These are phyloP conservation scores for Nitzschia palea DNA, from an alignment of 108 stramenopile genomes.

Conservation along the genomic window DNA sequence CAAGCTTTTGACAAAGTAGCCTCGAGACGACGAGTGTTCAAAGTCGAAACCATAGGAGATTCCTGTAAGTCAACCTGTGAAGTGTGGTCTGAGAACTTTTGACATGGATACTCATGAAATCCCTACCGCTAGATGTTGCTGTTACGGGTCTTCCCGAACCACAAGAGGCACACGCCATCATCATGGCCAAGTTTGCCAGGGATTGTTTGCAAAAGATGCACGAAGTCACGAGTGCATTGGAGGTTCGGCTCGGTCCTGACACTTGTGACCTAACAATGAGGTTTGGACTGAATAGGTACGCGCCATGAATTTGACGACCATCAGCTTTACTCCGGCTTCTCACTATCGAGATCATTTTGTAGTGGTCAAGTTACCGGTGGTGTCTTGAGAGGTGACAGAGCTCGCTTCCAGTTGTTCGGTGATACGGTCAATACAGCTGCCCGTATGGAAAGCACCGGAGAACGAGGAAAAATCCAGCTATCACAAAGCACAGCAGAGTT, in stretches of 20 bases:
- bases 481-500: conserved; percentile 50
- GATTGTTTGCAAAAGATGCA: conserved; percentile 10
- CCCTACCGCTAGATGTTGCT: not conserved
- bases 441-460: conserved; percentile 55
- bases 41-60: conserved; percentile 16
- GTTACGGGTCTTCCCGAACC: conserved; percentile 20
- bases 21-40: not conserved
- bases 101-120: not conserved
- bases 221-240: not conserved
- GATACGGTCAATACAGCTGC: conserved; percentile 60
- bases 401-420: conserved; percentile 63
- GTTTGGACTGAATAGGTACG: too few species aligned
- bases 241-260: conserved; percentile 6
- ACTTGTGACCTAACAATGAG: conserved; percentile 11
- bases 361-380: conserved; percentile 66
- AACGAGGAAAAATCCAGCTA: conserved; percentile 42
- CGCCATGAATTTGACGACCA: too few species aligned
- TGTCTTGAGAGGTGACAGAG: conserved; percentile 52
- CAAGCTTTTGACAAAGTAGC: conserved; percentile 5
- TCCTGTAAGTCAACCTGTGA: too few species aligned
- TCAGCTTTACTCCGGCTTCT: too few species aligned
- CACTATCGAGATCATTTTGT: too few species aligned
- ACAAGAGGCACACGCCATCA: conserved; percentile 8
- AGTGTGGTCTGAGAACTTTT: too few species aligned
- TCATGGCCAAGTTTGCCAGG: conserved; percentile 21